Percentiles rank a stretch among this genome's conserved stretches.
Conservation (phyloP, 257 asterid species). For the Solanum bukasovii region DNA sequence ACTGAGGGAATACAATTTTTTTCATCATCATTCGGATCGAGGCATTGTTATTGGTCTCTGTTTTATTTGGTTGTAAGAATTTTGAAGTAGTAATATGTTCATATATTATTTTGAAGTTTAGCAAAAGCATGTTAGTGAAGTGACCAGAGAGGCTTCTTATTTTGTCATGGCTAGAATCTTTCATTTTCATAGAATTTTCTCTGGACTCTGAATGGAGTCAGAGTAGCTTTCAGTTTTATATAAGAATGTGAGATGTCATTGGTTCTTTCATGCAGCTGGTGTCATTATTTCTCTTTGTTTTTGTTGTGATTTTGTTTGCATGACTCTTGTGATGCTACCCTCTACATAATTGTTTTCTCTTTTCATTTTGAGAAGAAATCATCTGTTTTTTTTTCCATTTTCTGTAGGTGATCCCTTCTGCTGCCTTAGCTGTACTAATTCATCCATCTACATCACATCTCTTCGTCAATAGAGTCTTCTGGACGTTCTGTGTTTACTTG, state of each 20-base stretch:
- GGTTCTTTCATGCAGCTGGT: neutral
- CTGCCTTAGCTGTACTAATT: slow-evolving; percentile 25
- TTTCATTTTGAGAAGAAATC: neutral
- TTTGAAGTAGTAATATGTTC: neutral
- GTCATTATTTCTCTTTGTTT: neutral
- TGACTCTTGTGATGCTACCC: neutral
- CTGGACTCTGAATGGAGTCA: neutral
- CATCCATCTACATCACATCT: slow-evolving; percentile 39
- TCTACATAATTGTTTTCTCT: neutral
- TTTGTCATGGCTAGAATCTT: neutral
- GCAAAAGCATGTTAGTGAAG: neutral
- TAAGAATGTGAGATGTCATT: neutral
- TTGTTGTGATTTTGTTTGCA: neutral
- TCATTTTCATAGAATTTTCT: neutral
- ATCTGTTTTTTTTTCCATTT: neutral
- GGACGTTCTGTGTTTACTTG: slow-evolving; percentile 36
- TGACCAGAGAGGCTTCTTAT: neutral
- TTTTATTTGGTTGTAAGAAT: neutral
- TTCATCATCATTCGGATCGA: too few relatives aligned
- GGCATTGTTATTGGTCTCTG: too few relatives aligned
- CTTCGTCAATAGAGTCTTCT: slow-evolving; percentile 22
- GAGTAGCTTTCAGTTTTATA: neutral
- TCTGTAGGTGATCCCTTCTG: slow-evolving; percentile 36
- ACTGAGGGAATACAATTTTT: too few relatives aligned
- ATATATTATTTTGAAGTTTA: neutral